phyloP scores from a whole-genome alignment of 768 basidiomycete species.

The Auricularia heimuer region DNA sequence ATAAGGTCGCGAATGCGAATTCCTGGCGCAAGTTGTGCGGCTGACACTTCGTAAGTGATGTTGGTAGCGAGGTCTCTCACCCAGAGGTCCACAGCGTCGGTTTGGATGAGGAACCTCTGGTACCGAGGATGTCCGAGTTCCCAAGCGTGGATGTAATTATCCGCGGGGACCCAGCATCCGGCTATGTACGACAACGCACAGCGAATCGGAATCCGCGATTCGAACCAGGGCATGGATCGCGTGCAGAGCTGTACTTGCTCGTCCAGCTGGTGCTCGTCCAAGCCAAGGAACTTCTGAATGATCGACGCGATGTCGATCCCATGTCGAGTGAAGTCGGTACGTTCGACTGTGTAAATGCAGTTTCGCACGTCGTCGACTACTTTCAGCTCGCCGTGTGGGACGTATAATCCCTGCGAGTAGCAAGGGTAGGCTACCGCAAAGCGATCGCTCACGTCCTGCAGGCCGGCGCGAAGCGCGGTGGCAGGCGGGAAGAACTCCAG shows the following conservation, averaged over 20 bases:
- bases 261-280: not conserved
- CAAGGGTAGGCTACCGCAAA: not conserved
- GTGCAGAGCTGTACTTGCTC: not conserved
- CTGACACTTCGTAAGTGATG: too few relatives aligned
- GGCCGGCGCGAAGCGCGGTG: not conserved
- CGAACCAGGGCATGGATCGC: not conserved
- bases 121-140: too few relatives aligned
- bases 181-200: not conserved
- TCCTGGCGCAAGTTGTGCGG: too few relatives aligned
- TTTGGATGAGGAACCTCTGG: too few relatives aligned
- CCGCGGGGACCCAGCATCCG: too few relatives aligned
- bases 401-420: not conserved
- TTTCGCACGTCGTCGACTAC: not conserved
- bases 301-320: not conserved
- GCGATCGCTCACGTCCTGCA: not conserved
- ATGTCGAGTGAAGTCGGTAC: not conserved
- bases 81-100: too few relatives aligned
- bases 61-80: too few relatives aligned
- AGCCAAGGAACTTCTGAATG: not conserved
- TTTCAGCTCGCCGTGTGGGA: not conserved
- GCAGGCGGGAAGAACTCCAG: not conserved
- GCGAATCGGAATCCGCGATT: not conserved
- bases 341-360: not conserved
- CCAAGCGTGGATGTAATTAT: too few relatives aligned
- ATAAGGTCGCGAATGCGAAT: too few relatives aligned